phyloP scores from a whole-genome alignment of 257 asterid genomes.

The Nicotiana tabacum region DNA sequence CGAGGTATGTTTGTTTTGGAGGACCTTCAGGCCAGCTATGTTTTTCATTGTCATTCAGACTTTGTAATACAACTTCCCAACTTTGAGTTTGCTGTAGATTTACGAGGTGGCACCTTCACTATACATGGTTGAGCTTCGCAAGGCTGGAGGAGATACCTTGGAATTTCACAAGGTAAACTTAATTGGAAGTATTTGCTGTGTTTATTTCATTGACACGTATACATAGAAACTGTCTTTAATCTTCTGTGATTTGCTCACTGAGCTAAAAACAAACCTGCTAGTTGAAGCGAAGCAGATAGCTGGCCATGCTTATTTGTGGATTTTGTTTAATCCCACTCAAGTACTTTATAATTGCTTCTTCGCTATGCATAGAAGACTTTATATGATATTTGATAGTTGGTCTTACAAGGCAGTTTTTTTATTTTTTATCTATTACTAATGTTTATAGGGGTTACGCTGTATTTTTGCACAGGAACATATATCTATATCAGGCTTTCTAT shows the following conservation, averaged over 20 bases:
- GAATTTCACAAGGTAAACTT: conserved; percentile 78
- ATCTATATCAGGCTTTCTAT: not conserved
- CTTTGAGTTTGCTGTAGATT: conserved; percentile 36
- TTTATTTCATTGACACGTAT: not conserved
- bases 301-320: not conserved
- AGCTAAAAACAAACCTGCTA: not conserved
- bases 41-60: not conserved
- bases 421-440: not conserved
- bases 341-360: not conserved
- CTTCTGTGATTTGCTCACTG: not conserved
- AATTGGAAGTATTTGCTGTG: not conserved
- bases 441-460: not conserved
- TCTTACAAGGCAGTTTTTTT: not conserved
- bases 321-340: not conserved
- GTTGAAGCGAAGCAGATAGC: not conserved
- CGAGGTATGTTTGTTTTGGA: conserved; percentile 46
- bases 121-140: conserved; percentile 88
- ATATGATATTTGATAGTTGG: not conserved
- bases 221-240: not conserved
- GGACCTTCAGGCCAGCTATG: not conserved
- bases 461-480: not conserved
- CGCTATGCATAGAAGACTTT: not conserved
- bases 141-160: conserved; percentile 90
- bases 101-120: conserved; percentile 93
- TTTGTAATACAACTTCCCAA: not conserved